Evolutionary conservation across 148 eudicot species (phyloP).

Genomic region (Rhododendron vialii): DNA sequence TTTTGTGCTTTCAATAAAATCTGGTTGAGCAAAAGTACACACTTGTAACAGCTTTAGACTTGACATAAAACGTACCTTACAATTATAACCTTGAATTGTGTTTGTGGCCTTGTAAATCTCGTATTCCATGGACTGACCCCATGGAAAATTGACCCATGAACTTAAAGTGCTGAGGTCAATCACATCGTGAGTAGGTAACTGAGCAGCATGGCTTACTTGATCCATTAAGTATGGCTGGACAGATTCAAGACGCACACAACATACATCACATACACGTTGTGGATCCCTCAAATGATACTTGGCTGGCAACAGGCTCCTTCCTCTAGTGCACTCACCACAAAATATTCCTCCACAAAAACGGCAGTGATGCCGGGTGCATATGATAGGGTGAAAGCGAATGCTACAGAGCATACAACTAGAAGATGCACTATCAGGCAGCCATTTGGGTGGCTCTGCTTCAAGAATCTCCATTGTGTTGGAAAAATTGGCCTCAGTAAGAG

Average conservation of each 20-base stretch:
- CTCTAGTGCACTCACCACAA: slow-evolving; percentile 56
- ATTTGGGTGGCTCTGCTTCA: slow-evolving; percentile 58
- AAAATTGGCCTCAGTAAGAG: slow-evolving; percentile 50
- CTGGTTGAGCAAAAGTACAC: not conserved
- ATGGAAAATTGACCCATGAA: slow-evolving; percentile 70
- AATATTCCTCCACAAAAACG: slow-evolving; percentile 74
- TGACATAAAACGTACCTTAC: slow-evolving; percentile 28
- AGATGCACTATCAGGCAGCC: slow-evolving; percentile 67
- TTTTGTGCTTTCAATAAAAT: not conserved
- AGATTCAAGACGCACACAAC: slow-evolving; percentile 62
- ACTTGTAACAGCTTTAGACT: not conserved
- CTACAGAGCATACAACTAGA: slow-evolving; percentile 63
- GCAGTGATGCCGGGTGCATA: slow-evolving; percentile 71
- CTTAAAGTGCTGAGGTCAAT: slow-evolving; percentile 61
- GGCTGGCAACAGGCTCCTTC: slow-evolving; percentile 60
- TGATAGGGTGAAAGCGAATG: slow-evolving; percentile 58
- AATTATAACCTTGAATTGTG: slow-evolving; percentile 38
- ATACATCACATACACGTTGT: slow-evolving; percentile 70
- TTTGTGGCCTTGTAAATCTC: slow-evolving; percentile 75
- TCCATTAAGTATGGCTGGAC: slow-evolving; percentile 59
- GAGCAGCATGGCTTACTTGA: slow-evolving; percentile 60
- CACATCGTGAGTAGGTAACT: slow-evolving; percentile 59
- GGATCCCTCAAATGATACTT: slow-evolving; percentile 43
- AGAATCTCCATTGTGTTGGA: slow-evolving; percentile 39
- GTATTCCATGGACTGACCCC: slow-evolving; percentile 64